These are phyloP conservation scores for Kluyveromyces sp. DNA, from an alignment of 1,139 yeast species.

Conservation along the genomic window DNA sequence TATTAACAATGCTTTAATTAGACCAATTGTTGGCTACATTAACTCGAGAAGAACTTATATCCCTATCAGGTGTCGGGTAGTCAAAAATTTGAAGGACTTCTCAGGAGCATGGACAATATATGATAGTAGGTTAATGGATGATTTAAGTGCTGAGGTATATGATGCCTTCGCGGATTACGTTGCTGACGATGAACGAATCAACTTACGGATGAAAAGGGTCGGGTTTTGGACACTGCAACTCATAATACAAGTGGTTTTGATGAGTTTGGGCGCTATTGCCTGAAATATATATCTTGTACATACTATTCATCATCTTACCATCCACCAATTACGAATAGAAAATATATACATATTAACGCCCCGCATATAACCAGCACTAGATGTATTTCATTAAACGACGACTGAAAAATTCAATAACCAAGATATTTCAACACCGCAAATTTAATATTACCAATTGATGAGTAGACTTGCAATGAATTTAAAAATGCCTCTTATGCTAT, in stretches of 20 bases:
- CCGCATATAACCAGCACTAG: too few species aligned
- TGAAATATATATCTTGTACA: constrained; percentile 9
- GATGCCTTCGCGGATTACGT: constrained; percentile 86
- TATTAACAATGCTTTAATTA: constrained; percentile 79
- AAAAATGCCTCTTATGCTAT: too few species aligned
- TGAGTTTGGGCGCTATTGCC: constrained; percentile 66
- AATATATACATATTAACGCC: too few species aligned
- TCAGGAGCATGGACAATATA: constrained; percentile 96
- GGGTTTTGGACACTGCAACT: constrained; percentile 92
- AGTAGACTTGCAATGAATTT: too few species aligned
- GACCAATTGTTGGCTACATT: constrained; percentile 94
- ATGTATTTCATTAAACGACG: too few species aligned
- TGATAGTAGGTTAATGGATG: constrained; percentile 87
- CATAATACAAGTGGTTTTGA: constrained; percentile 67
- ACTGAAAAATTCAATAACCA: too few species aligned
- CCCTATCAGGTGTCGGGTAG: constrained; percentile 79
- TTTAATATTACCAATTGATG: too few species aligned
- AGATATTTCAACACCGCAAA: too few species aligned
- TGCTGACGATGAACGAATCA: constrained; percentile 73
- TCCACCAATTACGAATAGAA: too few species aligned
- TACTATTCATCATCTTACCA: neutral
- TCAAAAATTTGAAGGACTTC: constrained; percentile 71
- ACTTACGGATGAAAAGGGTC: constrained; percentile 67
- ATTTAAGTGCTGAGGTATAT: constrained; percentile 80
- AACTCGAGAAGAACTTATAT: constrained; percentile 84